Evolutionary conservation across 2,329 filamentous ascomycete genomes (phyloP).

Genomic region (Fusarium acutatum): DNA sequence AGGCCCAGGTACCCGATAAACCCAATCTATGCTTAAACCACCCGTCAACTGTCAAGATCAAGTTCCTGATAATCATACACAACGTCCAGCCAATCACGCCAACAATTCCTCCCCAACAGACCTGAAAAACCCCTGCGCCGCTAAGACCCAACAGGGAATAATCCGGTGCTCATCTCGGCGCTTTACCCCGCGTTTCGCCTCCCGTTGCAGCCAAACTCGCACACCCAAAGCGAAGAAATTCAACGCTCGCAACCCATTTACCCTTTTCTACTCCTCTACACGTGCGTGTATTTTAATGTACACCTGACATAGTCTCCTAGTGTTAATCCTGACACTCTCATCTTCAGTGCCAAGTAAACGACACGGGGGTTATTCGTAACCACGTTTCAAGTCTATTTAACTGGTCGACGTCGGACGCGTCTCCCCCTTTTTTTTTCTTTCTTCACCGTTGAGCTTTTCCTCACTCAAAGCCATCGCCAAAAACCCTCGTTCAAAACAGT

Average conservation of each 20-base stretch:
- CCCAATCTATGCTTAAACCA: neutral
- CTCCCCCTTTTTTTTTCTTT: neutral
- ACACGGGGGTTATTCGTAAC: neutral
- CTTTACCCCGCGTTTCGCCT: slow-evolving; percentile 30
- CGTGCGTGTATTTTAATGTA: neutral
- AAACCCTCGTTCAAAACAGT: slow-evolving; percentile 7
- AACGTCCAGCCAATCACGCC: slow-evolving; percentile 7
- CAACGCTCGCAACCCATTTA: slow-evolving; percentile 5
- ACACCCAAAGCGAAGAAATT: slow-evolving; percentile 5
- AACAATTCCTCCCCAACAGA: slow-evolving; percentile 17
- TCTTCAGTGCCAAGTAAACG: slow-evolving; percentile 1
- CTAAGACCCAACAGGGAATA: slow-evolving; percentile 25
- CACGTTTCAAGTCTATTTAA: slow-evolving; percentile 18
- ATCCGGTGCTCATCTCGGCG: slow-evolving; percentile 19
- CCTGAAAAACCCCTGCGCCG: neutral
- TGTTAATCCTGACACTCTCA: neutral
- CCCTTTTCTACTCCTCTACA: neutral
- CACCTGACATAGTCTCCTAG: neutral
- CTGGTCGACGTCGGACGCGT: slow-evolving; percentile 28
- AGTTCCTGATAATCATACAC: neutral
- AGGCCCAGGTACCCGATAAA: neutral
- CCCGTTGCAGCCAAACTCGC: slow-evolving; percentile 4
- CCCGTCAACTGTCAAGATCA: neutral
- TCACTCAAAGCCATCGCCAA: neutral
- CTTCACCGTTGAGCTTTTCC: neutral